phyloP scores from a whole-genome alignment of 1,284 basidiomycete genomes.

The Sporisorium graminicola region DNA sequence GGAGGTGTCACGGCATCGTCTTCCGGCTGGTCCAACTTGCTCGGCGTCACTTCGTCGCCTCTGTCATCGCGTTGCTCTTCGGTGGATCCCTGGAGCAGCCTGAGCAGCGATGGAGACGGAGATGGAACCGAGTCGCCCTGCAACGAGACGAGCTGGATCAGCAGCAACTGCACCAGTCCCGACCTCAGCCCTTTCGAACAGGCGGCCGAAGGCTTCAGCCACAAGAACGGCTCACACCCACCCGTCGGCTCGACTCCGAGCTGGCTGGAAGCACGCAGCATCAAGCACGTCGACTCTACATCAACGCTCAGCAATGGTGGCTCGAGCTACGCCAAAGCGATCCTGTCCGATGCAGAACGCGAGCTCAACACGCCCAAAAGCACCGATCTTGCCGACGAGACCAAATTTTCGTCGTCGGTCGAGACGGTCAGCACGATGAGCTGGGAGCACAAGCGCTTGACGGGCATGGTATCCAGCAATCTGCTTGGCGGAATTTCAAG shows the following conservation, averaged over 20 bases:
- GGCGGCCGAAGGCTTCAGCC: constrained; percentile 19
- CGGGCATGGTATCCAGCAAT: constrained; percentile 1
- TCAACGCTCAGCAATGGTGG: constrained; percentile 8
- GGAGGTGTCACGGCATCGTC: constrained; percentile 10
- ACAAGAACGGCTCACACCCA: constrained; percentile 14
- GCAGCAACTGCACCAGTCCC: constrained; percentile 56
- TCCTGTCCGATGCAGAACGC: constrained; percentile 4
- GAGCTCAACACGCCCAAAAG: constrained; percentile 38
- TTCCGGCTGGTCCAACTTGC: constrained; percentile 32
- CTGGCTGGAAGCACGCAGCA: constrained; percentile 10
- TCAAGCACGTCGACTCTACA: constrained; percentile 8
- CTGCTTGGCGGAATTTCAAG: constrained; percentile 28
- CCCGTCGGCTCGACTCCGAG: constrained; percentile 3
- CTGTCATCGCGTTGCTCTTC: constrained; percentile 56
- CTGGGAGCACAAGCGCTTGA: constrained; percentile 26
- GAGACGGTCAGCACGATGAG: constrained; percentile 39
- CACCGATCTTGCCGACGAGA: constrained; percentile 23
- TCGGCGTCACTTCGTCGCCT: constrained; percentile 39
- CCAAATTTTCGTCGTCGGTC: constrained; percentile 45
- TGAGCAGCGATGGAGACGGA: constrained; percentile 54
- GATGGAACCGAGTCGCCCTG: constrained; percentile 48
- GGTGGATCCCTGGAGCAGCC: constrained; percentile 53
- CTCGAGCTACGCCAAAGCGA: not conserved
- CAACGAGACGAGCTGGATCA: constrained; percentile 55
- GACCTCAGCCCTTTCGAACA: constrained; percentile 46